Evolutionary conservation across 106 monocot species (phyloP).

Genomic region (Vanilla planifolia): DNA sequence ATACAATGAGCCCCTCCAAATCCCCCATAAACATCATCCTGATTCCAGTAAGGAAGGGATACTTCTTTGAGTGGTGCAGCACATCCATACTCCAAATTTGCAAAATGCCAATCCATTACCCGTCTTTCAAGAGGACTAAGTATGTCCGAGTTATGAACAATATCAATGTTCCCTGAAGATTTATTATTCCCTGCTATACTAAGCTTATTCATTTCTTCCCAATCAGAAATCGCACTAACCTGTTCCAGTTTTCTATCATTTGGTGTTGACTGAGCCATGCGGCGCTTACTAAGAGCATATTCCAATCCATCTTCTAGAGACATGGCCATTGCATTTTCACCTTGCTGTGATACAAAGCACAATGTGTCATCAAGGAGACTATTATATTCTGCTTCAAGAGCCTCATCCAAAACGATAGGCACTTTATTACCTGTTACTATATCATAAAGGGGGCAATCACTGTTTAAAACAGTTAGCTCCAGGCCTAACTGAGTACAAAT

Average conservation of each 20-base stretch:
- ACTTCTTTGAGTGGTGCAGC: slow-evolving; percentile 87
- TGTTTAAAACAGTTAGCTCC: slow-evolving; percentile 81
- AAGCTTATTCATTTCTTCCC: slow-evolving; percentile 4
- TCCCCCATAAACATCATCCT: slow-evolving; percentile 97
- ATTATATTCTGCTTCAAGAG: slow-evolving; percentile 91
- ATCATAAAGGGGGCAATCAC: slow-evolving; percentile 99
- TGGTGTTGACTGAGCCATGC: slow-evolving; percentile 21
- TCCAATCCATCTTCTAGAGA: slow-evolving; percentile 96
- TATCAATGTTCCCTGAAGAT: background rate
- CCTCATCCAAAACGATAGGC: slow-evolving; percentile 83
- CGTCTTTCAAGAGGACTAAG: slow-evolving; percentile 84
- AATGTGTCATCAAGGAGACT: slow-evolving; percentile 94
- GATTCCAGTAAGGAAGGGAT: slow-evolving; percentile 95
- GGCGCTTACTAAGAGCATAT: slow-evolving; percentile 66
- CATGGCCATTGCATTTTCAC: slow-evolving; percentile 45
- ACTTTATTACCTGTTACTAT: slow-evolving; percentile 74
- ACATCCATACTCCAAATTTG: slow-evolving; percentile 97
- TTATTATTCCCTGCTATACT: slow-evolving; percentile 4
- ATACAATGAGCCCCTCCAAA: slow-evolving; percentile 99
- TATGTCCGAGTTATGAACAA: slow-evolving; percentile 20
- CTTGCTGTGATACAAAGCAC: slow-evolving; percentile 53
- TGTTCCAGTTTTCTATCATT: slow-evolving; percentile 19
- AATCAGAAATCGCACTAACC: slow-evolving; percentile 12
- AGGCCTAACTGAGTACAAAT: slow-evolving; percentile 87
- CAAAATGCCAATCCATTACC: slow-evolving; percentile 99